Percentiles rank a stretch among this genome's conserved stretches.
phyloP scores from a whole-genome alignment of 2,329 filamentous ascomycete genomes.

The Xylaria digitata region DNA sequence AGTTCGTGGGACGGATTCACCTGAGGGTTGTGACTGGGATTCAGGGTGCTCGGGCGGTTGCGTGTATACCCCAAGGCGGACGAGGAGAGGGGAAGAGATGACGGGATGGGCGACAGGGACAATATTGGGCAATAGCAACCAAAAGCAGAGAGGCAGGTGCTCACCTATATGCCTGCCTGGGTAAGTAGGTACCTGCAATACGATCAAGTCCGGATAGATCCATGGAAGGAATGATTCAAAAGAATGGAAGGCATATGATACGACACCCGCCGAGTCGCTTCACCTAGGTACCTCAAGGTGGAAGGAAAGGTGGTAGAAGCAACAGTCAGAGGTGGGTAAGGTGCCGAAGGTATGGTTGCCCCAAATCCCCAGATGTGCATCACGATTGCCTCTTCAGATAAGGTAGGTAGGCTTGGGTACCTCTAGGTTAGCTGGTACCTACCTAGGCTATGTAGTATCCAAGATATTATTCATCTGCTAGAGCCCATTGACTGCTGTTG shows the following conservation, averaged over 20 bases:
- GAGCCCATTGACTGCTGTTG: too few species aligned
- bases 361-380: too few species aligned
- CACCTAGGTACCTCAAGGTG: background rate
- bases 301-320: background rate
- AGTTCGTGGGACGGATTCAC: constrained; percentile 5
- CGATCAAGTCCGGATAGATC: background rate
- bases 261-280: background rate
- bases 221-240: background rate
- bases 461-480: too few species aligned
- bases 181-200: background rate
- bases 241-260: background rate
- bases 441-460: too few species aligned
- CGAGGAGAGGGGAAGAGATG: background rate
- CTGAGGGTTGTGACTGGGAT: constrained; percentile 1
- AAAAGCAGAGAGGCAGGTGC: background rate
- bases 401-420: too few species aligned
- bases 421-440: too few species aligned
- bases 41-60: background rate
- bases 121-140: background rate
- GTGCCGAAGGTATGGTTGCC: background rate
- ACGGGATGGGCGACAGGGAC: background rate
- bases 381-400: too few species aligned
- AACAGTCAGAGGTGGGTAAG: background rate
- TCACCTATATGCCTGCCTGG: background rate
- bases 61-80: background rate